These are phyloP conservation scores for Bipolaris victoriae DNA, from an alignment of 2,329 filamentous ascomycete species.

Conservation along the genomic window DNA sequence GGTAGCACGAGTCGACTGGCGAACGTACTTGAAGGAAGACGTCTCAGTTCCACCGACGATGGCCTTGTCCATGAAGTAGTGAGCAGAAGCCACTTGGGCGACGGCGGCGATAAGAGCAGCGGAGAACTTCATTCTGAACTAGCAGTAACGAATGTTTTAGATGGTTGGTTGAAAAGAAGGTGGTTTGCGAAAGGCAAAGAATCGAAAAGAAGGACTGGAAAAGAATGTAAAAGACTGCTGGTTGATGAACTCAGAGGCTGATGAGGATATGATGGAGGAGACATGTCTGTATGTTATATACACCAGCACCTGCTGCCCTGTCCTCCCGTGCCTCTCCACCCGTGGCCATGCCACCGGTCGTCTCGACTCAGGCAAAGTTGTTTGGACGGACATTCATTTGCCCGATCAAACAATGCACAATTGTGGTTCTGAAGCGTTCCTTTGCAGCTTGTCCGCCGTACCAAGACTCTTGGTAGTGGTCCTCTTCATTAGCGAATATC, in stretches of 20 bases:
- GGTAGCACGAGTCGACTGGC: conserved; percentile 26
- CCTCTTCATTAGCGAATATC: conserved; percentile 1
- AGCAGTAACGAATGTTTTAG: conserved; percentile 10
- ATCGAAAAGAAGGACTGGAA: conserved; percentile 3
- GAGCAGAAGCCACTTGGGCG: conserved; percentile 27
- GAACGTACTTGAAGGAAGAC: conserved; percentile 29
- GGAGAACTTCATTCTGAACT: conserved; percentile 16
- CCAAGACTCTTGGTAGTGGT: conserved; percentile 3
- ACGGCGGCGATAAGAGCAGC: conserved; percentile 7
- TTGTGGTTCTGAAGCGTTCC: background rate
- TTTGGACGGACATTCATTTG: conserved; percentile 6
- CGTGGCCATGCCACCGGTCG: background rate
- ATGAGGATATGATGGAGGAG: background rate
- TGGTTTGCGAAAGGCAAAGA: background rate
- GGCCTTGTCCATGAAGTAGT: conserved; percentile 36
- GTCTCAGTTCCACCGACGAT: conserved; percentile 19
- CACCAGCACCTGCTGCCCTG: background rate
- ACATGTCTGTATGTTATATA: background rate
- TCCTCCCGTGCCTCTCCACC: no score
- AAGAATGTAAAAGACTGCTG: conserved; percentile 9
- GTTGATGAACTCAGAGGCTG: background rate
- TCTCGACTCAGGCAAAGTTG: background rate
- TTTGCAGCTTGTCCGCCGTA: background rate
- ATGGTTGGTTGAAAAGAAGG: conserved; percentile 2
- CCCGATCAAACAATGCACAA: background rate